Percentiles rank a stretch among this genome's conserved stretches.
phyloP scores from a whole-genome alignment of 768 basidiomycete genomes.

The Lepiota venenata region DNA sequence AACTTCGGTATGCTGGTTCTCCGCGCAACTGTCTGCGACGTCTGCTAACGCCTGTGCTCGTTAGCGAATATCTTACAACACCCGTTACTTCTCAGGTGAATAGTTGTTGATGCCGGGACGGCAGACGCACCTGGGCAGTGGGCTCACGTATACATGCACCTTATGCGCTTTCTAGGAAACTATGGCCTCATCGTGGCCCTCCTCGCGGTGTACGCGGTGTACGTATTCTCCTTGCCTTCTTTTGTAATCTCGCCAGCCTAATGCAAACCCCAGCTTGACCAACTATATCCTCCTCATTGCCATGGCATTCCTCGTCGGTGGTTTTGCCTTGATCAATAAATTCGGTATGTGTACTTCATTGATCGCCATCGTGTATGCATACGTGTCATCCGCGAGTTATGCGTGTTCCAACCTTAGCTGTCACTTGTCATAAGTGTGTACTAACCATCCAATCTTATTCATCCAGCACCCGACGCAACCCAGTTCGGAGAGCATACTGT shows the following conservation, averaged over 20 bases:
- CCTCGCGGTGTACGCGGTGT: constrained; percentile 88
- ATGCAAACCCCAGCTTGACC: constrained; percentile 55
- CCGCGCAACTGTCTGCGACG: neutral
- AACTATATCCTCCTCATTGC: constrained; percentile 82
- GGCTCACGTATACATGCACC: constrained; percentile 1
- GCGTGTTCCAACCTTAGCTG: neutral
- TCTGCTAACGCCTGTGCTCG: constrained; percentile 8
- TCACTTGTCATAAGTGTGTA: neutral
- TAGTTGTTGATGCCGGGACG: neutral
- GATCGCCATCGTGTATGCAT: neutral
- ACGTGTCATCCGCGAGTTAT: neutral
- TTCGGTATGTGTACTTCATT: constrained; percentile 59
- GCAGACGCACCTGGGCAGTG: neutral
- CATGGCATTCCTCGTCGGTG: constrained; percentile 85
- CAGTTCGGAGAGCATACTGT: constrained; percentile 79
- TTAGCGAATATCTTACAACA: constrained; percentile 93
- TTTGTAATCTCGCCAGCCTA: neutral
- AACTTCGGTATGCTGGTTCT: constrained; percentile 51
- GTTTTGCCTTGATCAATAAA: constrained; percentile 85
- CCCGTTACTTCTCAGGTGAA: constrained; percentile 80
- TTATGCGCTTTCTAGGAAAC: constrained; percentile 53
- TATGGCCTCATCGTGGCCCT: constrained; percentile 76
- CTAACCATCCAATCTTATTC: neutral
- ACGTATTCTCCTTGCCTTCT: constrained; percentile 17
- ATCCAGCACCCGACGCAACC: constrained; percentile 75